Conservation (phyloP, 257 asterid species). For the Solanum pimpinellifolium region DNA sequence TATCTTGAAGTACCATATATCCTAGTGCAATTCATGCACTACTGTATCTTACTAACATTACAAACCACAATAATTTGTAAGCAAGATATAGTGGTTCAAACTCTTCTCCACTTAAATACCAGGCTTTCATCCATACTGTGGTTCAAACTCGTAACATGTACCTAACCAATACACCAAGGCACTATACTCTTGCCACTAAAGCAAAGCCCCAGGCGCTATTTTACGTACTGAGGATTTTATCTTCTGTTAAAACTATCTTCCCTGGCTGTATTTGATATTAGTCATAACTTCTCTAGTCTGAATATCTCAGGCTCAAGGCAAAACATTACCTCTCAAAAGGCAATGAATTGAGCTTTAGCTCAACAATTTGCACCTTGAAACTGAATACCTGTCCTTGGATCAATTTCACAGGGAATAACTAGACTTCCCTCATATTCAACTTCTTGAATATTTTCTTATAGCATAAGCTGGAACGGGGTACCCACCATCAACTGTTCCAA, state of each 20-base stretch:
- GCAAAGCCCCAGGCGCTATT: neutral
- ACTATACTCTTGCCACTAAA: neutral
- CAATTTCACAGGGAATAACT: neutral
- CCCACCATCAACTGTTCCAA: neutral
- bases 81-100: neutral
- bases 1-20: neutral
- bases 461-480: neutral
- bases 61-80: neutral
- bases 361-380: neutral
- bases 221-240: neutral
- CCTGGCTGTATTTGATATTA: neutral
- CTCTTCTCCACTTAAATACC: neutral
- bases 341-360: neutral
- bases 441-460: neutral
- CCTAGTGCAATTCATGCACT: neutral
- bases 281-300: neutral
- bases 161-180: neutral
- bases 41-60: neutral
- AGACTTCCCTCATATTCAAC: neutral
- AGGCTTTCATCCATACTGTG: neutral
- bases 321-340: neutral
- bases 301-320: neutral
- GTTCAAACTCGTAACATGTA: neutral
- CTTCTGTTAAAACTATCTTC: neutral
- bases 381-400: neutral